Conservation (phyloP, 164 flowering plant genomes). For the Macadamia tetraphylla region DNA sequence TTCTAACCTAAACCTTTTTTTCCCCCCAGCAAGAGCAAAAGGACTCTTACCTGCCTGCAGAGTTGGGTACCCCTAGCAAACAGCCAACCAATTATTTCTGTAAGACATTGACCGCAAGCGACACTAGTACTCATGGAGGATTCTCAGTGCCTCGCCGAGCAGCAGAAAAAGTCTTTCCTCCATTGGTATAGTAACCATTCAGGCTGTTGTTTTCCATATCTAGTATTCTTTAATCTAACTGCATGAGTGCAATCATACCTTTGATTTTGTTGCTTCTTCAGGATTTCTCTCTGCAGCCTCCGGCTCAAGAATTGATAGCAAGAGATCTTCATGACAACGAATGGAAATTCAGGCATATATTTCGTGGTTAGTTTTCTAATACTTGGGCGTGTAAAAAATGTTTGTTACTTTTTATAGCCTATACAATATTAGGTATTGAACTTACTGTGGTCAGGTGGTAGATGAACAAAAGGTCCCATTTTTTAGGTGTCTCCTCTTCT, state of each 20-base stretch:
- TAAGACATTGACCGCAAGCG: constrained; percentile 89
- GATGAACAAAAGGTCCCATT: too few species aligned
- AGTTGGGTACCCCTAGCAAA: constrained; percentile 64
- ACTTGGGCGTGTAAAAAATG: background rate
- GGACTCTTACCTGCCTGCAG: constrained; percentile 69
- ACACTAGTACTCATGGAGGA: constrained; percentile 95
- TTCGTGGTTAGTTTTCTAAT: constrained; percentile 56
- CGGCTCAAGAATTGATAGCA: constrained; percentile 86
- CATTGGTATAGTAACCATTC: constrained; percentile 43
- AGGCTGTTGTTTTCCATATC: background rate
- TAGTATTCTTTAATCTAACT: background rate
- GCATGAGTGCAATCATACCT: background rate
- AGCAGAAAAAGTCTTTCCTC: constrained; percentile 91
- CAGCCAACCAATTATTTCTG: constrained; percentile 92
- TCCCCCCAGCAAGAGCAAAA: constrained; percentile 79
- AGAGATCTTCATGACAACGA: constrained; percentile 90
- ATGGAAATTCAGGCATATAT: constrained; percentile 93
- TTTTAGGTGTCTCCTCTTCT: background rate
- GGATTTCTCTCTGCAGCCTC: constrained; percentile 93
- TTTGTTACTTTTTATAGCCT: background rate
- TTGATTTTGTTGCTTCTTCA: constrained; percentile 25
- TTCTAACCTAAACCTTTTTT: constrained; percentile 10
- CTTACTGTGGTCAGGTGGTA: too few species aligned
- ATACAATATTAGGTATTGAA: background rate
- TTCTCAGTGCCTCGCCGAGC: constrained; percentile 96